Percentiles rank a stretch among this genome's conserved stretches.
Evolutionary conservation across 2,329 filamentous ascomycete genomes (phyloP).

Genomic region (Fusarium camptoceras): DNA sequence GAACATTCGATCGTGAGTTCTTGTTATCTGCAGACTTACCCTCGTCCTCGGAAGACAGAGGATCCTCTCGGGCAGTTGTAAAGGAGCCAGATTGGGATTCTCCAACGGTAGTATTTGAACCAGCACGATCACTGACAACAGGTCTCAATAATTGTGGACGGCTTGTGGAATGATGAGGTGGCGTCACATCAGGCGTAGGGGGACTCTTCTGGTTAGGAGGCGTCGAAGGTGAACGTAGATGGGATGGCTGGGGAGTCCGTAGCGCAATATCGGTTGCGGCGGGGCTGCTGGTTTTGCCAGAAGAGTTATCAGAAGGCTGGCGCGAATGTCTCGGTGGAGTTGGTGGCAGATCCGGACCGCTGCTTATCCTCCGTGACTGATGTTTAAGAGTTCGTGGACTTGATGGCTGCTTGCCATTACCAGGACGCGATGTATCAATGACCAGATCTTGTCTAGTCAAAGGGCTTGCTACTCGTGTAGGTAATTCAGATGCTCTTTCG

Average conservation of each 20-base stretch:
- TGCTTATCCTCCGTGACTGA: constrained; percentile 56
- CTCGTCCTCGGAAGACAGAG: constrained; percentile 71
- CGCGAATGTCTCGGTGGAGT: constrained; percentile 72
- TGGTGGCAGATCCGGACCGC: constrained; percentile 67
- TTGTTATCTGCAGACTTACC: constrained; percentile 57
- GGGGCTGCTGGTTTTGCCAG: constrained; percentile 57
- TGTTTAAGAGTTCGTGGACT: constrained; percentile 57
- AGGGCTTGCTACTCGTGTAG: constrained; percentile 40
- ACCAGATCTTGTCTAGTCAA: constrained; percentile 41
- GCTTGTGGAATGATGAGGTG: constrained; percentile 67
- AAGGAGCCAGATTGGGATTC: constrained; percentile 78
- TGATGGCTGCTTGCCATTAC: constrained; percentile 50
- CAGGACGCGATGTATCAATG: constrained; percentile 47
- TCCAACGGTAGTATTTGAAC: constrained; percentile 65
- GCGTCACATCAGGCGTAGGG: constrained; percentile 81
- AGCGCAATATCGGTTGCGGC: constrained; percentile 54
- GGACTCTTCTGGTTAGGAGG: constrained; percentile 75
- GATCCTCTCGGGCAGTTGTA: constrained; percentile 75
- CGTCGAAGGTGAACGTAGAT: constrained; percentile 63
- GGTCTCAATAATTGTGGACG: constrained; percentile 61
- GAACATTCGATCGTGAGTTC: constrained; percentile 59
- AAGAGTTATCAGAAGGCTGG: constrained; percentile 65
- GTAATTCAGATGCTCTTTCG: constrained; percentile 43
- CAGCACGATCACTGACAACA: constrained; percentile 59
- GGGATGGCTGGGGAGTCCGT: constrained; percentile 54